phyloP scores from a whole-genome alignment of 805 yeast species.

The Metschnikowia sp. region DNA sequence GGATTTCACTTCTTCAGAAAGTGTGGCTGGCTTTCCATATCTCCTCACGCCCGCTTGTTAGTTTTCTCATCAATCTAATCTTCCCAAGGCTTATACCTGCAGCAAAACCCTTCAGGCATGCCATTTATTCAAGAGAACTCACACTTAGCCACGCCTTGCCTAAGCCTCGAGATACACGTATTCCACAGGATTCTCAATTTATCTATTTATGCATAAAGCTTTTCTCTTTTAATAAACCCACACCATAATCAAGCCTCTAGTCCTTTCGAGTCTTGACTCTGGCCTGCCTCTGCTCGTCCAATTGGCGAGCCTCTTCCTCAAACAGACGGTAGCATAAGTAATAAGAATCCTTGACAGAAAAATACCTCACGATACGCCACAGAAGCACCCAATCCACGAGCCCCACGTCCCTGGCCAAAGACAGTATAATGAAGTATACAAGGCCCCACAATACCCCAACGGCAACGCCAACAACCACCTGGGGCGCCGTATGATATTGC shows the following conservation, averaged over 20 bases:
- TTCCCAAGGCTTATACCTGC: too few relatives aligned
- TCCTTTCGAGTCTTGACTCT: background rate
- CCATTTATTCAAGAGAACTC: too few relatives aligned
- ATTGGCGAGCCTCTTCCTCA: constrained; percentile 37
- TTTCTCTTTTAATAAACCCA: background rate
- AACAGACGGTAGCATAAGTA: constrained; percentile 46
- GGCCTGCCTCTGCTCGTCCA: background rate
- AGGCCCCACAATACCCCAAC: constrained; percentile 63
- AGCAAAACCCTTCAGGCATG: too few relatives aligned
- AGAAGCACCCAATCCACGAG: constrained; percentile 60
- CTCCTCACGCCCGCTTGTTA: too few relatives aligned
- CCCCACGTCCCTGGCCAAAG: constrained; percentile 63
- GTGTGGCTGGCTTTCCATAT: too few relatives aligned
- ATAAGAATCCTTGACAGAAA: constrained; percentile 61
- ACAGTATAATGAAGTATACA: constrained; percentile 50
- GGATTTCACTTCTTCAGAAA: too few relatives aligned
- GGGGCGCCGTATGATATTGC: constrained; percentile 69
- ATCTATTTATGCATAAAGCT: too few relatives aligned
- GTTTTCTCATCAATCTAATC: too few relatives aligned
- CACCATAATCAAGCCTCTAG: background rate
- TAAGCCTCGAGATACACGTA: too few relatives aligned
- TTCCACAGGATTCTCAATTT: too few relatives aligned
- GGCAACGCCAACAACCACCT: constrained; percentile 68
- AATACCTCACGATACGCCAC: constrained; percentile 50
- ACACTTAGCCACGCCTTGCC: too few relatives aligned